Percentiles rank a stretch among this genome's conserved stretches.
phyloP scores from a whole-genome alignment of 371 early-diverging fungal genomes.

The Apophysomyces variabilis region DNA sequence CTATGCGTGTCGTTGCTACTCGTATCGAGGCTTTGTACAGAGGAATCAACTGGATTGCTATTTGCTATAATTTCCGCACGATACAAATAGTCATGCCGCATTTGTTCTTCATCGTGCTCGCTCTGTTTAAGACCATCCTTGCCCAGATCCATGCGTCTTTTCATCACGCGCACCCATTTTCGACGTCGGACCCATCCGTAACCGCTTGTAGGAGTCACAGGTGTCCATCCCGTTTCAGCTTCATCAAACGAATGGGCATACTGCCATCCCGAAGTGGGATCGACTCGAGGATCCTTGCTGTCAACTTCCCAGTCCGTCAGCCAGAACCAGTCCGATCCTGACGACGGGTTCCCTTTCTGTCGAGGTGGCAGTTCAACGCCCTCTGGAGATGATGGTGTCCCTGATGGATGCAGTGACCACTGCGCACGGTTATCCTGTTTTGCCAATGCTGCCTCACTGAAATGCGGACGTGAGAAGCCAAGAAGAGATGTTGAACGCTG shows the following conservation, averaged over 20 bases:
- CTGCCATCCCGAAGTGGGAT: conserved; percentile 72
- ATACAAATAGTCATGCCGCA: conserved; percentile 43
- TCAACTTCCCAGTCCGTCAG: conserved; percentile 84
- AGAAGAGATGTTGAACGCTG: conserved; percentile 63
- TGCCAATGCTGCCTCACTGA: conserved; percentile 50
- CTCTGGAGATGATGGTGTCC: conserved; percentile 56
- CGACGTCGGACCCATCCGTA: conserved; percentile 73
- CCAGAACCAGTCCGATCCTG: conserved; percentile 75
- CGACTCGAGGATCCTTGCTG: conserved; percentile 63
- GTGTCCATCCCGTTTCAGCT: conserved; percentile 57
- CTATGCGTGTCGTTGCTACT: conserved; percentile 9
- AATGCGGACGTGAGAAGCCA: conserved; percentile 56
- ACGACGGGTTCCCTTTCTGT: conserved; percentile 14
- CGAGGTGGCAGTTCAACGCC: conserved; percentile 55
- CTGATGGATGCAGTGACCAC: conserved; percentile 63
- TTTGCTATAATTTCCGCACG: conserved; percentile 50
- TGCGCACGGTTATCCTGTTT: conserved; percentile 61
- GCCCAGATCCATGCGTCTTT: conserved; percentile 61
- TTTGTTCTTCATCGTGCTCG: conserved; percentile 15
- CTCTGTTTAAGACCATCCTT: conserved; percentile 3
- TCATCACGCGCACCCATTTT: conserved; percentile 81
- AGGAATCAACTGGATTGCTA: conserved; percentile 24
- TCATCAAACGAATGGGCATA: conserved; percentile 67
- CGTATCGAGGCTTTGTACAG: conserved; percentile 12
- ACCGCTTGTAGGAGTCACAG: conserved; percentile 57